These are phyloP conservation scores for Dothistroma pini DNA, from an alignment of 2,329 filamentous ascomycete species.

Conservation along the genomic window DNA sequence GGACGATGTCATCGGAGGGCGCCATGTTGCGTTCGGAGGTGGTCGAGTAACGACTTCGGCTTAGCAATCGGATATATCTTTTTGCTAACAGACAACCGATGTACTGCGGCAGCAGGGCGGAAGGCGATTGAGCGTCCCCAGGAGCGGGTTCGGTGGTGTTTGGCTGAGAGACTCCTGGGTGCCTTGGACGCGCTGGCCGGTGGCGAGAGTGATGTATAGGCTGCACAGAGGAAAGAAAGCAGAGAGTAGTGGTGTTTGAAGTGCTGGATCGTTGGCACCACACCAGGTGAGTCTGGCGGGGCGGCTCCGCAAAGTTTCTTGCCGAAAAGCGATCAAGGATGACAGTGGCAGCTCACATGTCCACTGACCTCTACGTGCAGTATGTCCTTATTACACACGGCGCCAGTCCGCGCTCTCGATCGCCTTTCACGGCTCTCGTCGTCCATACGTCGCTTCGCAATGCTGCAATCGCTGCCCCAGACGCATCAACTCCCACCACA, in stretches of 20 bases:
- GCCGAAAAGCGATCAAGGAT: neutral
- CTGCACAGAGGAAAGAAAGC: slow-evolving; percentile 3
- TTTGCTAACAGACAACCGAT: neutral
- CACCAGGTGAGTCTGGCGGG: neutral
- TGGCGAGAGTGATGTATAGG: neutral
- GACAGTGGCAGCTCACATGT: too few species aligned
- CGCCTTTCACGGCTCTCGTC: too few species aligned
- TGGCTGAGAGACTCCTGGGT: slow-evolving; percentile 25
- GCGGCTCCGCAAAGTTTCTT: neutral
- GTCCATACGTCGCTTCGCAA: too few species aligned
- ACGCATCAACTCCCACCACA: neutral
- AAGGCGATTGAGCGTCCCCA: slow-evolving; percentile 18
- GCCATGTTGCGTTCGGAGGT: slow-evolving; percentile 18
- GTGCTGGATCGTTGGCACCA: neutral
- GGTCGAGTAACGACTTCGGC: slow-evolving; percentile 4
- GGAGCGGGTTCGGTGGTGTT: slow-evolving; percentile 14
- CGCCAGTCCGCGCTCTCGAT: too few species aligned
- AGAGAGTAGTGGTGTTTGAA: slow-evolving; percentile 1
- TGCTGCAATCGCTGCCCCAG: too few species aligned
- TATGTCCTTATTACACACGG: too few species aligned
- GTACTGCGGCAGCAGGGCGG: neutral
- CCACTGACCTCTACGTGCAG: too few species aligned
- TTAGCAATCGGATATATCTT: slow-evolving; percentile 4
- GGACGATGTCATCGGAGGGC: slow-evolving; percentile 16
- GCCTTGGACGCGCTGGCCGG: slow-evolving; percentile 11